Evolutionary conservation across 106 monocot species (phyloP).

Genomic region (Ottelia alismoides): DNA sequence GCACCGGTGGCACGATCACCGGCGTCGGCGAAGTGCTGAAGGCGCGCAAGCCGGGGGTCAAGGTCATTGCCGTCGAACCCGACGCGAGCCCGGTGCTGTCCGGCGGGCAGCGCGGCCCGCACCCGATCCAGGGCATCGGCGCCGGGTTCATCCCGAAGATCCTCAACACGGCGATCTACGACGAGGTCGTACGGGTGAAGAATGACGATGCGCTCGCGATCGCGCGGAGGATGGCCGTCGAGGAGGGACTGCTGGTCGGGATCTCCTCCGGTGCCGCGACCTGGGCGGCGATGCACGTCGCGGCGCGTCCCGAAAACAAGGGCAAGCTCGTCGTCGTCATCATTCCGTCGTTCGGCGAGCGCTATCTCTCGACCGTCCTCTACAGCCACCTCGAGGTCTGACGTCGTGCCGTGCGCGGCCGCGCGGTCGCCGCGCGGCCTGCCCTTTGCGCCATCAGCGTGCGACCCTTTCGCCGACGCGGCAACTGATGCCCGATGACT

Average conservation of each 20-base stretch:
- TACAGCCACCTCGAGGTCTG: too few species aligned
- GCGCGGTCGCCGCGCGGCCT: too few species aligned
- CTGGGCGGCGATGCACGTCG: too few species aligned
- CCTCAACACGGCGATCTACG: slow-evolving; percentile 30
- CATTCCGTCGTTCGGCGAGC: too few species aligned
- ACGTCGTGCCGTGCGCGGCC: too few species aligned
- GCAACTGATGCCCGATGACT: too few species aligned
- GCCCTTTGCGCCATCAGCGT: too few species aligned
- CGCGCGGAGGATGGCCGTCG: slow-evolving; percentile 49
- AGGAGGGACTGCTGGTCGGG: slow-evolving; percentile 78
- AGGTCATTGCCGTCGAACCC: slow-evolving; percentile 69
- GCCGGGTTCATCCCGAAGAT: slow-evolving; percentile 41
- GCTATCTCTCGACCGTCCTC: too few species aligned
- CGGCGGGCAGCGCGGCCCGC: slow-evolving; percentile 31
- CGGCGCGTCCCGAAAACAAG: too few species aligned
- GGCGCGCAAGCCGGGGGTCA: slow-evolving; percentile 43
- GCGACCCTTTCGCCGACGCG: too few species aligned
- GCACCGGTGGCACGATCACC: slow-evolving; percentile 25
- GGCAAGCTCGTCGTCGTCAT: too few species aligned
- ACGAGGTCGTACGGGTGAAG: slow-evolving; percentile 44
- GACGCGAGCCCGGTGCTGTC: slow-evolving; percentile 55
- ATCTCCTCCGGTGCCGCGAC: slow-evolving; percentile 84
- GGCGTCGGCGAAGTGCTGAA: slow-evolving; percentile 54
- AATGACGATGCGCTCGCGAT: slow-evolving; percentile 46
- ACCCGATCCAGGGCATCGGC: slow-evolving; percentile 65